These are phyloP conservation scores for Talaromyces thailandensis DNA, from an alignment of 495 filamentous ascomycete species.

Conservation along the genomic window DNA sequence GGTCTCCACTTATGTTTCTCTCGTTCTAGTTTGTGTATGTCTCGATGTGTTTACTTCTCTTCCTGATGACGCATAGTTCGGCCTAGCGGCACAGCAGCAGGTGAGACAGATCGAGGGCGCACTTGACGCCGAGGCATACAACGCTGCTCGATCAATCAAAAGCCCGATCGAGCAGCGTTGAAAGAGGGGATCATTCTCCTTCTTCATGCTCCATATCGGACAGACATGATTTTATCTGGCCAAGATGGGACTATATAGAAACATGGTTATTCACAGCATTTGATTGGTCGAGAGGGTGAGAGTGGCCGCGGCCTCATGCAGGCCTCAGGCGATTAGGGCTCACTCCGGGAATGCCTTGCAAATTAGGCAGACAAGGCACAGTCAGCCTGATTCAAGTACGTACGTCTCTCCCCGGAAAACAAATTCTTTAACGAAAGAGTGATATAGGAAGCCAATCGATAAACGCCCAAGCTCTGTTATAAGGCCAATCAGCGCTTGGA, in stretches of 20 bases:
- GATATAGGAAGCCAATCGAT: not conserved
- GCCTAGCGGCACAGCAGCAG: not conserved
- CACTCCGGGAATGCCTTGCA: slow-evolving; percentile 8
- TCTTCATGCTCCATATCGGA: not conserved
- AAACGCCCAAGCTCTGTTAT: not conserved
- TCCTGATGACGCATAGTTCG: not conserved
- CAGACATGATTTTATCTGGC: not conserved
- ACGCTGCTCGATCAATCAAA: not conserved
- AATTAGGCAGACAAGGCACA: slow-evolving; percentile 7
- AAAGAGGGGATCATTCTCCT: not conserved
- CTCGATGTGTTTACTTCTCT: not conserved
- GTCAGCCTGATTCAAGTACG: not conserved
- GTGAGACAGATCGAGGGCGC: not conserved
- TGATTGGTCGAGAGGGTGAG: not conserved
- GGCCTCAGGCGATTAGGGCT: slow-evolving; percentile 8
- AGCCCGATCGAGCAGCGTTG: not conserved
- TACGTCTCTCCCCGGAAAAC: not conserved
- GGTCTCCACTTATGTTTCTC: not conserved
- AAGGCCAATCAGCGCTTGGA: not conserved
- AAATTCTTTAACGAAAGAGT: not conserved
- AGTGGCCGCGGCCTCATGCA: not conserved
- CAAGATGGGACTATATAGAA: not conserved
- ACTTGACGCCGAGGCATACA: not conserved
- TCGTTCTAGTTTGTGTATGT: not conserved
- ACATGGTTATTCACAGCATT: not conserved